These are phyloP conservation scores for Zalaria sp. DNA, from an alignment of 2,329 filamentous ascomycete genomes.

Conservation along the genomic window DNA sequence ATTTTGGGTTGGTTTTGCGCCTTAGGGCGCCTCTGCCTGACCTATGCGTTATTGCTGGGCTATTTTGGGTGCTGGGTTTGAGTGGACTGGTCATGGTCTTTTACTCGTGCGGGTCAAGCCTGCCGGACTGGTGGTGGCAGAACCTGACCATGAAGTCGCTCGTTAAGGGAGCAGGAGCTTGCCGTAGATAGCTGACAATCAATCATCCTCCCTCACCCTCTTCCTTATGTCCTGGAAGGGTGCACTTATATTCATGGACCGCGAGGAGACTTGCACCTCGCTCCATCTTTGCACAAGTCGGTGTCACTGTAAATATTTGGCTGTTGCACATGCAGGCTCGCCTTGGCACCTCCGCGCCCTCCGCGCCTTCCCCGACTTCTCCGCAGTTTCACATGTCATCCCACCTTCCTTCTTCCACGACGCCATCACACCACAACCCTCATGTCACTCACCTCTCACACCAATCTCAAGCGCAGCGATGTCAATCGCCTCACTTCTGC, in stretches of 20 bases:
- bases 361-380: neutral
- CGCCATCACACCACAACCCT: neutral
- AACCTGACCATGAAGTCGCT: slow-evolving; percentile 9
- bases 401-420: slow-evolving; percentile 11
- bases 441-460: neutral
- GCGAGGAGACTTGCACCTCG: no score
- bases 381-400: neutral
- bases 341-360: no score
- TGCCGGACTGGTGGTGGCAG: slow-evolving; percentile 1
- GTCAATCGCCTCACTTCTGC: neutral
- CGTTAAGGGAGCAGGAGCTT: slow-evolving; percentile 8
- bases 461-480: neutral
- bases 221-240: slow-evolving; percentile 1
- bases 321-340: no score
- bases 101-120: slow-evolving; percentile 1
- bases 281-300: no score
- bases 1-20: slow-evolving; percentile 15
- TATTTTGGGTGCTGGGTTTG: slow-evolving; percentile 1
- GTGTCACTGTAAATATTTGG: no score
- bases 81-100: slow-evolving; percentile 1
- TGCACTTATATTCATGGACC: no score
- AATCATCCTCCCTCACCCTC: slow-evolving; percentile 1
- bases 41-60: slow-evolving; percentile 1
- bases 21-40: slow-evolving; percentile 3
- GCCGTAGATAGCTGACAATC: slow-evolving; percentile 10